A percentile compares a stretch with the other conserved stretches of the same genome.
Evolutionary conservation across 2,329 filamentous ascomycete species (phyloP).

Genomic region (Microascus cirrosus): DNA sequence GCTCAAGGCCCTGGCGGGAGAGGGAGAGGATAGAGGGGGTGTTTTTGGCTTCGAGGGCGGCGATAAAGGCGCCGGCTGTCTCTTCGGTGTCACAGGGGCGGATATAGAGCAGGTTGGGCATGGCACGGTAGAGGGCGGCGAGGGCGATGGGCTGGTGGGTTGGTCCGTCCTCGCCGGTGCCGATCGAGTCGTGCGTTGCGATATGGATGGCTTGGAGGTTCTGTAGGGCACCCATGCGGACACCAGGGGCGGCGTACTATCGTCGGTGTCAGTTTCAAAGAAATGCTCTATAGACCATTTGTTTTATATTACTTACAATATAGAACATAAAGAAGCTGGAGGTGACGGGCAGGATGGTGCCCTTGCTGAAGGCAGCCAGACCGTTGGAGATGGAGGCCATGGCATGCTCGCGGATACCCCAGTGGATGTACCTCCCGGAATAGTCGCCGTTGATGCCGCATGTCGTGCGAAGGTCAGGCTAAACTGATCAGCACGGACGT

Average conservation of each 20-base stretch:
- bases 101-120: constrained; percentile 99
- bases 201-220: constrained; percentile 89
- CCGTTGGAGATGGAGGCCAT: constrained; percentile 95
- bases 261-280: background rate
- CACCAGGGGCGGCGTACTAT: constrained; percentile 77
- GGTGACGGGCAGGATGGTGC: constrained; percentile 83
- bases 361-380: constrained; percentile 72
- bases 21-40: constrained; percentile 91
- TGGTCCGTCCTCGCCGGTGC: constrained; percentile 95
- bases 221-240: constrained; percentile 87
- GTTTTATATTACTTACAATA: constrained; percentile 29
- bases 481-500: background rate
- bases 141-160: constrained; percentile 99
- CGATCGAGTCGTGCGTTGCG: constrained; percentile 97
- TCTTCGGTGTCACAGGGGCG: constrained; percentile 97
- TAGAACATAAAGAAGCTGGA: constrained; percentile 99
- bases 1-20: constrained; percentile 95
- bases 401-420: constrained; percentile 83
- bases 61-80: constrained; percentile 94
- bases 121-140: constrained; percentile 92
- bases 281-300: too few species aligned
- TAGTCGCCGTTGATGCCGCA: constrained; percentile 78
- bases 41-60: constrained; percentile 77
- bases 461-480: constrained; percentile 17
- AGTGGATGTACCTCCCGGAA: constrained; percentile 82